phyloP scores from a whole-genome alignment of 1,284 basidiomycete species.

The Laetiporus sulphureus region DNA sequence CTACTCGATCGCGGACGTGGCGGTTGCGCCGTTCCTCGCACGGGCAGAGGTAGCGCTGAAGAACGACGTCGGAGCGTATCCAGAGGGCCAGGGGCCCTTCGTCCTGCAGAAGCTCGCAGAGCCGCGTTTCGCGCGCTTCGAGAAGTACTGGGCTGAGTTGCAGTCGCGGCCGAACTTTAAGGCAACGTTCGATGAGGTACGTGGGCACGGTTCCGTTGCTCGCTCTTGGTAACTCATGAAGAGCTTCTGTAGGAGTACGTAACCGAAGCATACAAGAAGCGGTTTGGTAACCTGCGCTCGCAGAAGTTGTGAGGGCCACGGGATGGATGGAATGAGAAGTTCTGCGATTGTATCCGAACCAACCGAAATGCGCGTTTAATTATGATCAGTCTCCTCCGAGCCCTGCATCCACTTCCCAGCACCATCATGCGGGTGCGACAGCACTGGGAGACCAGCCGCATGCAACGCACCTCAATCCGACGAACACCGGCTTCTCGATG shows the following conservation, averaged over 20 bases:
- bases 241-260: conserved; percentile 10
- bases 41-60: conserved; percentile 19
- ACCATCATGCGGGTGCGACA: too few relatives aligned
- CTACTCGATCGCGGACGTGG: conserved; percentile 47
- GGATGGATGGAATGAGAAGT: too few relatives aligned
- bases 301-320: conserved; percentile 6
- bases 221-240: too few relatives aligned
- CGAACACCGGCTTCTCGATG: too few relatives aligned
- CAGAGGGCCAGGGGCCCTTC: conserved; percentile 22
- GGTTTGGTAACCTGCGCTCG: conserved; percentile 8
- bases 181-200: conserved; percentile 27
- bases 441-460: too few relatives aligned
- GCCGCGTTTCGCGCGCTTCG: conserved; percentile 24
- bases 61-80: conserved; percentile 28
- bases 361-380: too few relatives aligned
- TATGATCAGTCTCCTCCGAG: too few relatives aligned
- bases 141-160: conserved; percentile 23
- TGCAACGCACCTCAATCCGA: too few relatives aligned
- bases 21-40: conserved; percentile 33
- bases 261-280: conserved; percentile 8
- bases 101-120: conserved; percentile 19
- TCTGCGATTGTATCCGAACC: too few relatives aligned
- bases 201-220: too few relatives aligned
- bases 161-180: conserved; percentile 23
- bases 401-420: too few relatives aligned